Base-by-base conservation (phyloP, 179 eudicot species). In the Spinacia oleracea region DNA sequence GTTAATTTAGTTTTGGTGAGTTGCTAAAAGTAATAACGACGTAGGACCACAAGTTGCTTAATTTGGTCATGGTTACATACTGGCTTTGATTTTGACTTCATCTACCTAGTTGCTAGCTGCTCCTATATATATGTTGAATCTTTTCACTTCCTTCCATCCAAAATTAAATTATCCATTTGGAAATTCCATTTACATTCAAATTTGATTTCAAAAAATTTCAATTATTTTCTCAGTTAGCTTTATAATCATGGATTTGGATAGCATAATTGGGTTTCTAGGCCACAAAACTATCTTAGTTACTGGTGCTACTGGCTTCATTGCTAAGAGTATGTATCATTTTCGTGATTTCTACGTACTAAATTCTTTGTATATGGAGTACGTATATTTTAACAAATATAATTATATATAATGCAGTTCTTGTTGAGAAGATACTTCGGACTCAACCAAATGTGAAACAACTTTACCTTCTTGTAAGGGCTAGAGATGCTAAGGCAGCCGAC, bases 261-360 rank as follows among this genome's bases (percentile, higher is more conserved):
- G 87, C 76, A 77, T 82, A 16, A 45, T 78, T 18, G 79, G 84
- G 72, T 91, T 91, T 79, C 85, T 89, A 31, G 85, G 81, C 71
- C 78, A 83, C 82, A 89, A 69, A 82, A 87, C 89, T 74, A 88
- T 91, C 78, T 78, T 91, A 34, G 79, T 91, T 66, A 89, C 91
- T 23, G 95, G 95, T 59, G 92, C 88, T 55, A 88, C 91, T 51
- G 95, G 92, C 69, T 91, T 89, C 81, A 84, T 91, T 29, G 95
- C 90, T 6, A 91, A 91, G 80, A 85, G 95, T 91, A 87, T 2
- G 21, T 32, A 15, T 0, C 25, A 21, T 14, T 29, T 23, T 5
- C 2, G n/a, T n/a, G n/a, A n/a, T n/a, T n/a, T n/a, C n/a, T n/a
- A n/a, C n/a, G n/a, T n/a, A n/a, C n/a, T n/a, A n/a, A n/a, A n/a